Conservation (phyloP, 228 moss, liverwort and hornwort species). For the Sphagnum fallax region DNA sequence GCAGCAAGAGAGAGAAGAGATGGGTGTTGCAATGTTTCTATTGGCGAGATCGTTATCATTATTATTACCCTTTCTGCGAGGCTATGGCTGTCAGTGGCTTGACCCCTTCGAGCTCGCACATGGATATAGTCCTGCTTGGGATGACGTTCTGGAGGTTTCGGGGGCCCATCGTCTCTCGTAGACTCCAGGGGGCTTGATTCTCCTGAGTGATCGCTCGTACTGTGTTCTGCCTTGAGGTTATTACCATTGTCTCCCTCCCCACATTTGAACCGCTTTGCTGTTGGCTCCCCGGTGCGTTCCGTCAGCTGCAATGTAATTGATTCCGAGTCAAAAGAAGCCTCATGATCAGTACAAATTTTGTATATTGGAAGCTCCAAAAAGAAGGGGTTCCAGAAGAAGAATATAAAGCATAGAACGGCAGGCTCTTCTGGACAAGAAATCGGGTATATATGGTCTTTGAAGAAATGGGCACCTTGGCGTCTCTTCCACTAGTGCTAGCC, state of each 20-base stretch:
- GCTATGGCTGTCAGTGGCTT: slow-evolving; percentile 98
- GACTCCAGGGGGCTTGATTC: slow-evolving; percentile 45
- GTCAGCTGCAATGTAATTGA: no score
- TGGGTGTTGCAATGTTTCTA: no score
- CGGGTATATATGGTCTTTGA: no score
- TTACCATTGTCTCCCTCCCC: slow-evolving; percentile 19
- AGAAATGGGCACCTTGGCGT: no score
- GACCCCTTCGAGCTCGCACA: slow-evolving; percentile 80
- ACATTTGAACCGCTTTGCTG: slow-evolving; percentile 51
- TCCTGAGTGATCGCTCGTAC: slow-evolving; percentile 62
- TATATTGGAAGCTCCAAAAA: background rate
- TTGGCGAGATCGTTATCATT: background rate
- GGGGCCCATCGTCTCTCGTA: slow-evolving; percentile 29
- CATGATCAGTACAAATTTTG: no score
- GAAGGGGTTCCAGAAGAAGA: background rate
- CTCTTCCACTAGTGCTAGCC: no score
- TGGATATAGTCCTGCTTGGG: slow-evolving; percentile 93
- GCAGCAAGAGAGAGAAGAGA: no score
- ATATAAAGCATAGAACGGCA: no score
- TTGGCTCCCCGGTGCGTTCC: slow-evolving; percentile 30
- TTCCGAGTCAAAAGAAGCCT: no score
- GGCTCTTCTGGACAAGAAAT: no score
- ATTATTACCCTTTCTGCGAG: slow-evolving; percentile 77
- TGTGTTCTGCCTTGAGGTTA: slow-evolving; percentile 54
- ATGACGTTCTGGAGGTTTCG: slow-evolving; percentile 51